Base-by-base conservation (phyloP, 2,329 filamentous ascomycete genomes). In the Xylariales sp. region DNA sequence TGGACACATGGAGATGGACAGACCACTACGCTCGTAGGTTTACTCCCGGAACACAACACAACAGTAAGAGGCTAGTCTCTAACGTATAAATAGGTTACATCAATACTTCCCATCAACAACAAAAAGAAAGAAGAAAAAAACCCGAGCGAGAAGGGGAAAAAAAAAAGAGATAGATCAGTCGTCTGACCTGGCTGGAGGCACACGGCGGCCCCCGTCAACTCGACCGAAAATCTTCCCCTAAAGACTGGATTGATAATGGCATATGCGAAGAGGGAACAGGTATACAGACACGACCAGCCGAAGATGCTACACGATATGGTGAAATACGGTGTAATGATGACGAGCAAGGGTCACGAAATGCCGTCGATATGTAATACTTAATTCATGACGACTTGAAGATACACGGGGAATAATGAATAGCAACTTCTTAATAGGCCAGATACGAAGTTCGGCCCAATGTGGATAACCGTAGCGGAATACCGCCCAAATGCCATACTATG, bases 291-390 rank as follows among this genome's bases (percentile, higher is more conserved):
- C 23, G 52, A 23, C 28, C 18, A 32, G 23, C 36, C 6, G 23
- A 8, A 36, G 32, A 45, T 45, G 16, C n/a, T 56, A 45, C 30
- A 28, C 14, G 54, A 18, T 8, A 64, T 58, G 50, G n/a, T 36
- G 65, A 23, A 34, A 67, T 59, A 63, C 52, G 55, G 41, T 50
- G 65, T 52, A 43, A 64, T 67, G 45, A 18, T 30, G 5, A 28
- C 36, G 32, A 16, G 9, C 8, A 7, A 55, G n/a, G 34, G 60
- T 64, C 53, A 56, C 55, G 50, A 64, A 60, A 57, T 39, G 41
- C 39, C 14, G 36, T n/a, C 9, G 9, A 59, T 53, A 16, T 34
- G 36, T 52, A 53, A 66, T 53, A 23, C 23, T 23, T 23, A 23
- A 23, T 23, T 23, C 23, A 23, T 23, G 23, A 23, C 23, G 1